Conservation (phyloP, 306 rosid genomes). For the Begonia masoniana region DNA sequence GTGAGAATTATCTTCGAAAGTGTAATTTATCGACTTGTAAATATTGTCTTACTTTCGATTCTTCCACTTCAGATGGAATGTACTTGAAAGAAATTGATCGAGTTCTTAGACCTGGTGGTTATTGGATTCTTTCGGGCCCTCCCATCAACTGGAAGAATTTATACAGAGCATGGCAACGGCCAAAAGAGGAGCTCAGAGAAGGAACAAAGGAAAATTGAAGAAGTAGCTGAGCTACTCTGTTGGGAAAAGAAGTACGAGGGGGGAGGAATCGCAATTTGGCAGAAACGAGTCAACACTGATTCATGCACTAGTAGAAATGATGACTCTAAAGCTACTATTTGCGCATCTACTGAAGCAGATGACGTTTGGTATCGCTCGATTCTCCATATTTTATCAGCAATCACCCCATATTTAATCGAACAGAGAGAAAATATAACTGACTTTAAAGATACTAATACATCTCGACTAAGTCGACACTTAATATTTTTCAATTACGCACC, state of each 20-base stretch:
- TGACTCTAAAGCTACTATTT: background rate
- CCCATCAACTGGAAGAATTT: constrained; percentile 50
- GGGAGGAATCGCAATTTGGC: constrained; percentile 30
- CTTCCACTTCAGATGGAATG: constrained; percentile 25
- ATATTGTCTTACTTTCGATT: background rate
- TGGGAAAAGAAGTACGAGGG: constrained; percentile 49
- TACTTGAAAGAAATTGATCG: constrained; percentile 44
- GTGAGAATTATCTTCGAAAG: constrained; percentile 10
- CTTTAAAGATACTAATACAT: too few relatives aligned
- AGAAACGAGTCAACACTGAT: constrained; percentile 3
- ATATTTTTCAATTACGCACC: background rate
- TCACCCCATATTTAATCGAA: too few relatives aligned
- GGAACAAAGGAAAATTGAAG: constrained; percentile 29
- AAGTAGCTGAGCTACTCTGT: constrained; percentile 34
- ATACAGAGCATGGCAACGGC: constrained; percentile 25
- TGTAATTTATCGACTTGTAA: background rate
- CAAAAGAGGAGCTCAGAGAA: constrained; percentile 21
- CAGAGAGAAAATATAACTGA: too few relatives aligned
- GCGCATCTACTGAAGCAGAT: background rate
- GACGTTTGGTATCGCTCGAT: background rate
- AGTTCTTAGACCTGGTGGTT: constrained; percentile 45
- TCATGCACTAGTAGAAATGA: background rate
- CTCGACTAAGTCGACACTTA: too few relatives aligned
- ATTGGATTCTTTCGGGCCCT: constrained; percentile 55
- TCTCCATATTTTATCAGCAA: too few relatives aligned